Base-by-base conservation (phyloP, 1,139 yeast genomes). In the Debaryomyces coudertii region DNA sequence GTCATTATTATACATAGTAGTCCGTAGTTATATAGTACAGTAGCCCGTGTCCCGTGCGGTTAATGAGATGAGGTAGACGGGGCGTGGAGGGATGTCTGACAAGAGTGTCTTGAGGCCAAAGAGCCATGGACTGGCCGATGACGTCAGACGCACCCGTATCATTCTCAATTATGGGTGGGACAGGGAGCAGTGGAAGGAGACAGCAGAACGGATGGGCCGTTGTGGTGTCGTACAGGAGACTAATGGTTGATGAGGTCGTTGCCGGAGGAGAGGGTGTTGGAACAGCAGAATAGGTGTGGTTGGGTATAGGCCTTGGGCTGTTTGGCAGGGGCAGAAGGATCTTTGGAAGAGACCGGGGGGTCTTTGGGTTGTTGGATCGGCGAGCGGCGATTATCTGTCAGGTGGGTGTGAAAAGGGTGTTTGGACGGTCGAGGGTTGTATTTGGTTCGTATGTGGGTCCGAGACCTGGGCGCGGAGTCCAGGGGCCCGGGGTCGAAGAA, bases 1-100 rank as follows among this genome's bases (percentile, higher is more conserved):
- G 25, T 28, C 41, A 16, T 38, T 38, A 38, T 38, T 38, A 36
- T 36, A 29, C 28, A 38, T 28, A 29, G 11, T 38, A 38, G 37
- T 28, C 29, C 22, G 37, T 14, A 25, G 24, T 11, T 36, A 16
- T 28, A 36, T 18, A 27, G 23, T 36, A 36, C 24, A 25, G 12
- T 16, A 29, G 41, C 41, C 35, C 28, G 27, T 14, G 28, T 28
- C 41, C 25, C 18, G 16, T 16, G 22, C n/a, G 24, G n/a, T 38
- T 38, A 38, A 38, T 38, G 41, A 38, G 16, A 16, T n/a, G 41
- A 38, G 20, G 16, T 28, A 28, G 11, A 18, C n/a, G 7, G 15
- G 29, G 29, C 28, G 14, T 20, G 5, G 4, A 5, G 22, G 22
- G 22, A 20, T 20, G 22, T 5, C 22, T 20, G 22, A n/a, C n/a